Evolutionary conservation across 2,329 filamentous ascomycete genomes (phyloP).

Genomic region (Ophiocordyceps camponoti-leonardi): DNA sequence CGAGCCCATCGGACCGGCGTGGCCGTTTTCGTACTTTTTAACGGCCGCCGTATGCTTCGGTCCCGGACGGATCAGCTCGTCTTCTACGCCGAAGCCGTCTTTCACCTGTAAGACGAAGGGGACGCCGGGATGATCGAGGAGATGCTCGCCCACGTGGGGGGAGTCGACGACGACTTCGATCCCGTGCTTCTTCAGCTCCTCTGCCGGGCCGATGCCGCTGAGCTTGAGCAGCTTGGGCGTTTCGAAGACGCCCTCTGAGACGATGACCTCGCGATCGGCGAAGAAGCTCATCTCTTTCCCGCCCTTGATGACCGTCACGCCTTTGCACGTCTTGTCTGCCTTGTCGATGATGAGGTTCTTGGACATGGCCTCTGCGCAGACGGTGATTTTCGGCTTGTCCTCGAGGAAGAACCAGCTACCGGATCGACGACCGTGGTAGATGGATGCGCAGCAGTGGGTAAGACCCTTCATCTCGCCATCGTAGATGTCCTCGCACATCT

Average conservation of each 20-base stretch:
- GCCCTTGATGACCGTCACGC: constrained; percentile 23
- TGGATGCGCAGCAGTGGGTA: constrained; percentile 32
- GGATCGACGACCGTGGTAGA: constrained; percentile 37
- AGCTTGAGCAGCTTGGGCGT: constrained; percentile 48
- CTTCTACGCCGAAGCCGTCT: constrained; percentile 21
- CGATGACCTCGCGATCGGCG: constrained; percentile 29
- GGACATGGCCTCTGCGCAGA: constrained; percentile 27
- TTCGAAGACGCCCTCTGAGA: constrained; percentile 39
- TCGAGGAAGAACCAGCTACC: constrained; percentile 31
- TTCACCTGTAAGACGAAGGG: constrained; percentile 28
- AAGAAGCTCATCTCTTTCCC: constrained; percentile 24
- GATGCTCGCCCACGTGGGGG: constrained; percentile 45
- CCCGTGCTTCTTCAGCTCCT: constrained; percentile 31
- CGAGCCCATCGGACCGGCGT: constrained; percentile 20
- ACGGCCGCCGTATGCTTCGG: constrained; percentile 16
- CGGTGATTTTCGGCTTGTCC: constrained; percentile 36
- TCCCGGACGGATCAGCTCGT: constrained; percentile 21
- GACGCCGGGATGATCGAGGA: constrained; percentile 43
- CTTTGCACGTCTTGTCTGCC: constrained; percentile 15
- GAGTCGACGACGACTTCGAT: constrained; percentile 38
- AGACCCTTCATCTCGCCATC: constrained; percentile 37
- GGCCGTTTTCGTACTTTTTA: constrained; percentile 18
- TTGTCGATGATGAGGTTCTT: constrained; percentile 35
- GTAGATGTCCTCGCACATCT: constrained; percentile 35
- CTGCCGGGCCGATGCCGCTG: constrained; percentile 39